Conservation (phyloP, 345 rosid genomes). For the Bretschneidera sinensis region DNA sequence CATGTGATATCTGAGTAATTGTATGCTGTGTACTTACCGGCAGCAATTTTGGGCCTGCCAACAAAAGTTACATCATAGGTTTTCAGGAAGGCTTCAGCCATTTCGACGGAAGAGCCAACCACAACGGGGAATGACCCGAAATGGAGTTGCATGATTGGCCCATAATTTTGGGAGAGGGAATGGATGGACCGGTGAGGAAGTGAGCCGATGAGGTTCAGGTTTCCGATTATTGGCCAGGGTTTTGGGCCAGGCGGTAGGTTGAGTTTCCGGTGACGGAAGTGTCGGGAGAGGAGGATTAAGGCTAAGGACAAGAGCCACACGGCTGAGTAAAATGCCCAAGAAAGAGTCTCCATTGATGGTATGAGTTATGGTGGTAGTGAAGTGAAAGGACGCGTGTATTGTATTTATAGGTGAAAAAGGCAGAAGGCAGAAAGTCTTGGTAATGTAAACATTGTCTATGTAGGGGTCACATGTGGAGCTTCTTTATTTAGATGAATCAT, state of each 20-base stretch:
- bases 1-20: conserved; percentile 56
- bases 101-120: conserved; percentile 50
- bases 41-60: conserved; percentile 42
- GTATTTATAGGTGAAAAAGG: too few species aligned
- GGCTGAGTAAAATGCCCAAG: conserved; percentile 1
- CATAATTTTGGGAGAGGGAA: conserved; percentile 48
- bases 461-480: too few species aligned
- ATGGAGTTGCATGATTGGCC: conserved; percentile 49
- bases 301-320: conserved; percentile 33
- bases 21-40: conserved; percentile 66
- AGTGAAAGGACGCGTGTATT: background rate
- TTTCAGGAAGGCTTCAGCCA: conserved; percentile 50
- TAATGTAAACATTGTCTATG: too few species aligned
- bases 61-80: conserved; percentile 45
- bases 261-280: conserved; percentile 30
- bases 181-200: conserved; percentile 67
- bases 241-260: conserved; percentile 60
- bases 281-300: conserved; percentile 31
- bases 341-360: conserved; percentile 16
- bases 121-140: conserved; percentile 52
- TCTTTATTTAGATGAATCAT: too few species aligned
- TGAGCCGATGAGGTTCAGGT: conserved; percentile 54
- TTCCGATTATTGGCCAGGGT: conserved; percentile 67
- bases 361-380: background rate
- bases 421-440: too few species aligned